Evolutionary conservation across 106 monocot species (phyloP), one percentile per base, ranked within the genome.

Genomic region (Phalaenopsis aphrodite): DNA sequence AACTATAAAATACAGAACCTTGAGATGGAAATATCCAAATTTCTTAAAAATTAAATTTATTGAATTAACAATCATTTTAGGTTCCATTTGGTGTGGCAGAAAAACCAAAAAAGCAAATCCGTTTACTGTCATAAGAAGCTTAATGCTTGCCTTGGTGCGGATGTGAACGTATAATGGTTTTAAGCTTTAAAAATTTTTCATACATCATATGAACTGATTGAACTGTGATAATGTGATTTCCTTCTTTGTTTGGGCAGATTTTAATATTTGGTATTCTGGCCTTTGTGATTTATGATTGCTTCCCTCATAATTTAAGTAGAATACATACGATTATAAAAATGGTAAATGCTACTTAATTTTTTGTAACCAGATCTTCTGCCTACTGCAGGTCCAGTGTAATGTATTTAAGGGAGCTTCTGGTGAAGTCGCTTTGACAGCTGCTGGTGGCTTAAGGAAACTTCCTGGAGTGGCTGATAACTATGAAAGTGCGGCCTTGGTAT

Each of bases 331-430:
- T 68, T 9, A 37, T 68, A 10, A 68, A 36, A 10, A 36, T 7
- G 7, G 10, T 3, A 68, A 24, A 19, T 10, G 69, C 24, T 72
- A 23, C 72, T 73, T 73, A 7, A 42, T 19, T 18, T 73, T 73
- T 17, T 42, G 43, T 41, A 68, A 42, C 42, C 38, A 9, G 0
- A 41, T 73, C 17, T 73, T 42, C 42, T 42, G 8, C 19, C 38
- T 10, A 5, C 81, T 90, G 71, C 88, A 99, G 98, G 86, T 99
- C 15, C 98, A 99, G 21, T 99, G 94, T 77, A 99, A 94, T 88
- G 98, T 99, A 68, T 99, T 99, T 84, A 81, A 93, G 84, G 98
- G 94, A 47, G 89, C 89, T 77, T 71, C 86, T 42, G 91, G 94
- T 45, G 91, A 93, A 68, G 84, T 99, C 79, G 83, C 98, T 78